A percentile compares a stretch with the other conserved stretches of the same genome.
Evolutionary conservation across 495 filamentous ascomycete species (phyloP).

Genomic region (Xylaria grammica): DNA sequence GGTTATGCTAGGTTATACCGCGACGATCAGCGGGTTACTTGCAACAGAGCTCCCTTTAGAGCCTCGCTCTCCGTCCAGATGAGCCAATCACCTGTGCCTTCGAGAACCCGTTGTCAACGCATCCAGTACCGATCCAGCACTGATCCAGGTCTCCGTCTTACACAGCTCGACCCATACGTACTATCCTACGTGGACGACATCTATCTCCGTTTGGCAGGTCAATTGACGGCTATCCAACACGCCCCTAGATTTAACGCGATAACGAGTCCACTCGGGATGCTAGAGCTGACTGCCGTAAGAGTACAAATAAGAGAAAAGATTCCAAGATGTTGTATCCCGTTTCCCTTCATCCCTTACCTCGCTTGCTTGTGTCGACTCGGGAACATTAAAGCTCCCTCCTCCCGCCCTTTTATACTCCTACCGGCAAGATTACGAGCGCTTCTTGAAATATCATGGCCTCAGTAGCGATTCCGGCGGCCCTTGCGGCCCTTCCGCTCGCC

Average conservation of each 20-base stretch:
- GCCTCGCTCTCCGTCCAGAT: neutral
- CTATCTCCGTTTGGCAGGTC: slow-evolving; percentile 18
- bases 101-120: neutral
- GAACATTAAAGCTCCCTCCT: neutral
- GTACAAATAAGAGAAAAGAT: slow-evolving; percentile 10
- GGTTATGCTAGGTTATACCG: no score
- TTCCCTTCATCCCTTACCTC: neutral
- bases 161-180: neutral
- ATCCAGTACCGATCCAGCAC: no score
- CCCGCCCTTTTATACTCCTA: neutral
- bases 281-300: neutral
- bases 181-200: neutral
- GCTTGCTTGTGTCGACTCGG: neutral
- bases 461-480: slow-evolving; percentile 6
- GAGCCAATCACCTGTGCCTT: slow-evolving; percentile 1
- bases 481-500: slow-evolving; percentile 14
- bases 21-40: neutral
- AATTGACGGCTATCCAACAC: neutral
- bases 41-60: slow-evolving; percentile 1
- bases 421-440: neutral
- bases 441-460: slow-evolving; percentile 9
- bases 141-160: neutral
- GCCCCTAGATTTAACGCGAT: neutral
- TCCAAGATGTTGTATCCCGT: neutral
- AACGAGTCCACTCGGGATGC: neutral